A percentile compares a stretch with the other conserved stretches of the same genome.
These are phyloP conservation scores for Halteria grandinella DNA, from an alignment of 73 alveolate genomes.

Conservation along the genomic window DNA sequence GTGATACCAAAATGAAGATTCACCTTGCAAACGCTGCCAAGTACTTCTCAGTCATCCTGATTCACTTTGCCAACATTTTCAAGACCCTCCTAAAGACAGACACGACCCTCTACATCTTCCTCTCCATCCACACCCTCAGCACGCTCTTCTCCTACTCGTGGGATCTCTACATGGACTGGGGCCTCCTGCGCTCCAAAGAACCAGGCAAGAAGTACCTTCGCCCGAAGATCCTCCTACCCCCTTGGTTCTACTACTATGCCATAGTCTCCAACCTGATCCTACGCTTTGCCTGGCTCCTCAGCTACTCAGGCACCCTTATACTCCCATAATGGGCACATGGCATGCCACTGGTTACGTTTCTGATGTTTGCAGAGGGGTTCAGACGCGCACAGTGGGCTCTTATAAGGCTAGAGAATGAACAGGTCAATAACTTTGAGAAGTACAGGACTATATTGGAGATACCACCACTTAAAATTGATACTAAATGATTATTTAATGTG, in stretches of 20 bases:
- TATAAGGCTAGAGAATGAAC: conserved; percentile 73
- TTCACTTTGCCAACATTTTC: background rate
- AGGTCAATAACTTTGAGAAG: conserved; percentile 60
- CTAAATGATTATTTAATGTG: no score
- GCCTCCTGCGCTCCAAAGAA: conserved; percentile 22
- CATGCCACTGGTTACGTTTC: background rate
- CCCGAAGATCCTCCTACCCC: conserved; percentile 74
- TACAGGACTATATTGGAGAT: conserved; percentile 66
- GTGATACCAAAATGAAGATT: conserved; percentile 10
- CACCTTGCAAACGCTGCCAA: conserved; percentile 51
- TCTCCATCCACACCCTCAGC: conserved; percentile 1
- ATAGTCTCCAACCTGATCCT: conserved; percentile 72
- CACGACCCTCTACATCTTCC: background rate
- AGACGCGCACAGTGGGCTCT: conserved; percentile 67
- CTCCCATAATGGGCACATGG: background rate
- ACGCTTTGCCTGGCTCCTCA: conserved; percentile 79
- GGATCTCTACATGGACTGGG: conserved; percentile 65
- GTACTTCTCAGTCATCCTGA: conserved; percentile 10
- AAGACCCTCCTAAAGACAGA: background rate
- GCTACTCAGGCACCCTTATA: background rate
- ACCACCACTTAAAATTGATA: no score
- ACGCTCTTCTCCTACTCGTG: conserved; percentile 36
- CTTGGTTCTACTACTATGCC: conserved; percentile 77
- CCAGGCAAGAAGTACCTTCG: conserved; percentile 69
- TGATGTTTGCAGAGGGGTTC: conserved; percentile 52